Evolutionary conservation across 192 early-diverging fungal genomes (phyloP).

Genomic region (Radiomyces spectabilis): DNA sequence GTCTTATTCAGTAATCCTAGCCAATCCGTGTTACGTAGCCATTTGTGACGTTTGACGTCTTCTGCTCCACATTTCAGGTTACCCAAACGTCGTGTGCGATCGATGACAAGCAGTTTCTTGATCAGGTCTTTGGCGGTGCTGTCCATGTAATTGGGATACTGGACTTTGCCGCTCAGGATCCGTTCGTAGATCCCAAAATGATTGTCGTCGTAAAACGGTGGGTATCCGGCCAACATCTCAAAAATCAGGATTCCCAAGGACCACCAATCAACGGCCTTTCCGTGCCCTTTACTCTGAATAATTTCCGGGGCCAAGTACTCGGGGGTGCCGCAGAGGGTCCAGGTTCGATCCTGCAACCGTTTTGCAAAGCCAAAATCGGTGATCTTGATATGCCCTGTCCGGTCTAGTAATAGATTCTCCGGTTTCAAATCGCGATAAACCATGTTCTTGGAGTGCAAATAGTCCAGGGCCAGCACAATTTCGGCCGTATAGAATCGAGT

Average conservation of each 20-base stretch:
- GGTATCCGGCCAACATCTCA: slow-evolving; percentile 81
- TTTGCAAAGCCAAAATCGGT: slow-evolving; percentile 91
- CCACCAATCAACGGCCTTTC: slow-evolving; percentile 91
- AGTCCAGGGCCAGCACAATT: slow-evolving; percentile 72
- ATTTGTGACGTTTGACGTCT: slow-evolving; percentile 77
- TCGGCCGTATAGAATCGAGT: slow-evolving; percentile 81
- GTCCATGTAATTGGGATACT: slow-evolving; percentile 63
- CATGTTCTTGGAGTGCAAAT: slow-evolving; percentile 71
- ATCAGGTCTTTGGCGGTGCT: slow-evolving; percentile 64
- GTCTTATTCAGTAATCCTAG: slow-evolving; percentile 35
- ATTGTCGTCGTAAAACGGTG: slow-evolving; percentile 79
- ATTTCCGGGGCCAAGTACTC: slow-evolving; percentile 87
- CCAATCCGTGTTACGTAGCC: slow-evolving; percentile 79
- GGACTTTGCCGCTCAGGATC: slow-evolving; percentile 62
- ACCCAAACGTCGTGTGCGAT: slow-evolving; percentile 73
- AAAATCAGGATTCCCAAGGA: slow-evolving; percentile 81
- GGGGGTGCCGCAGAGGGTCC: slow-evolving; percentile 85
- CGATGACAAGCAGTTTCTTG: slow-evolving; percentile 62
- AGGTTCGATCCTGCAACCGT: slow-evolving; percentile 53
- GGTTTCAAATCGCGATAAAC: slow-evolving; percentile 88
- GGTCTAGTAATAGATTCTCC: slow-evolving; percentile 63
- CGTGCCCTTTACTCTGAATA: slow-evolving; percentile 79
- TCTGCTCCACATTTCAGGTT: slow-evolving; percentile 70
- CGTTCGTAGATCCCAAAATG: slow-evolving; percentile 81
- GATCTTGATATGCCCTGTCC: slow-evolving; percentile 76